phyloP scores from a whole-genome alignment of 1,139 yeast genomes.

The Casaregolazyma lundiana region DNA sequence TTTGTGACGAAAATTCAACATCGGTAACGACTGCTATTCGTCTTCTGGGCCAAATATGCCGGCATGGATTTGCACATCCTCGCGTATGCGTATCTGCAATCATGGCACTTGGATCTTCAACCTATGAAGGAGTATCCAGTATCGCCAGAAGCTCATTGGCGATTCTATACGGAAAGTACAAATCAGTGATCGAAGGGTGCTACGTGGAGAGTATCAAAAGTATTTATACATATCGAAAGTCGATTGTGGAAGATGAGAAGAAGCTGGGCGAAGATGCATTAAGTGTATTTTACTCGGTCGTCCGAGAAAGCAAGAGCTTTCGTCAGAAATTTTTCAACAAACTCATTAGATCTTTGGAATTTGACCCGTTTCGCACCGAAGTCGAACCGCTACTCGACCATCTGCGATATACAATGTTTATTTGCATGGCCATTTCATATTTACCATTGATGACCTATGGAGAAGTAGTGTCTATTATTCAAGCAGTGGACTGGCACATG shows the following conservation, averaged over 20 bases:
- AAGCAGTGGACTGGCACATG: slow-evolving; percentile 24
- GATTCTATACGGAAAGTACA: slow-evolving; percentile 59
- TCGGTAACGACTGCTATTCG: slow-evolving; percentile 48
- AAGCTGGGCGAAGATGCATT: slow-evolving; percentile 18
- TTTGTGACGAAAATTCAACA: slow-evolving; percentile 30
- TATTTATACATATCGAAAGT: slow-evolving; percentile 46
- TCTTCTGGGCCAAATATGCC: slow-evolving; percentile 51
- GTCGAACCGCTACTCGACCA: slow-evolving; percentile 17
- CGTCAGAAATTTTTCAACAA: slow-evolving; percentile 44
- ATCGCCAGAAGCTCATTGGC: slow-evolving; percentile 52
- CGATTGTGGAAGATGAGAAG: slow-evolving; percentile 25
- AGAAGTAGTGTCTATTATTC: slow-evolving; percentile 36
- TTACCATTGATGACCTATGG: slow-evolving; percentile 41
- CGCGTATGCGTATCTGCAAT: slow-evolving; percentile 60
- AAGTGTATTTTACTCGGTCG: slow-evolving; percentile 40
- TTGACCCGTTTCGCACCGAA: slow-evolving; percentile 24
- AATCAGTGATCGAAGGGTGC: slow-evolving; percentile 62
- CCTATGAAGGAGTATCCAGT: slow-evolving; percentile 39
- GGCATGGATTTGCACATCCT: slow-evolving; percentile 72
- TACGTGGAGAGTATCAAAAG: slow-evolving; percentile 59
- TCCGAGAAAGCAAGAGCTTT: slow-evolving; percentile 42
- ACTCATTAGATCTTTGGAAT: slow-evolving; percentile 35
- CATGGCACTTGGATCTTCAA: slow-evolving; percentile 63
- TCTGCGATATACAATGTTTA: slow-evolving; percentile 36
- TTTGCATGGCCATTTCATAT: slow-evolving; percentile 39